A percentile compares a stretch with the other conserved stretches of the same genome.
These are phyloP conservation scores for Graphilbum ipis-grandicollis DNA, from an alignment of 2,329 filamentous ascomycete genomes.

Conservation along the genomic window DNA sequence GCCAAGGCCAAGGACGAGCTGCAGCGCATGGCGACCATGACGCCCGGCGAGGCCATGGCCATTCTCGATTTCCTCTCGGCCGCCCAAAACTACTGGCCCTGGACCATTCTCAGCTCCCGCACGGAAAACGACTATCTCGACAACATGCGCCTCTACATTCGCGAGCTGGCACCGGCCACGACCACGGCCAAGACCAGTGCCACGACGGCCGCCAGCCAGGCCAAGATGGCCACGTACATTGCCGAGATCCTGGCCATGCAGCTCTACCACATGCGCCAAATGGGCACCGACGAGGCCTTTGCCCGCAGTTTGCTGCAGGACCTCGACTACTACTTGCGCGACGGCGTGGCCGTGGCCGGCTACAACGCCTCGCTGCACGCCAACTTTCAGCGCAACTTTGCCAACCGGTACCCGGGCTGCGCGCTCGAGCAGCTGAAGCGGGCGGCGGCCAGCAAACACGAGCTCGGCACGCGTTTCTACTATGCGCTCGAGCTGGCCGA, in stretches of 20 bases:
- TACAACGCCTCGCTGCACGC: slow-evolving; percentile 80
- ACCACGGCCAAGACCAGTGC: slow-evolving; percentile 36
- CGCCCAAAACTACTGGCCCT: slow-evolving; percentile 89
- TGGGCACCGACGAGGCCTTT: slow-evolving; percentile 45
- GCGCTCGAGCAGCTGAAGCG: slow-evolving; percentile 66
- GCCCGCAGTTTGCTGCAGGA: slow-evolving; percentile 57
- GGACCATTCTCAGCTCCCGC: slow-evolving; percentile 69
- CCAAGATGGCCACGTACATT: slow-evolving; percentile 61
- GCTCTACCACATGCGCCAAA: slow-evolving; percentile 68
- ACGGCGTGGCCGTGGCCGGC: slow-evolving; percentile 59
- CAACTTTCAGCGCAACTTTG: slow-evolving; percentile 74
- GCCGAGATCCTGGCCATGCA: slow-evolving; percentile 85
- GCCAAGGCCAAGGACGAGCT: slow-evolving; percentile 56
- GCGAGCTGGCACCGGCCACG: slow-evolving; percentile 33
- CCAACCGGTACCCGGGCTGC: slow-evolving; percentile 56
- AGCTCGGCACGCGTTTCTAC: slow-evolving; percentile 63
- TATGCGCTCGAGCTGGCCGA: slow-evolving; percentile 67
- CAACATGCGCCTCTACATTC: slow-evolving; percentile 54
- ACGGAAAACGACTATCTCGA: slow-evolving; percentile 58
- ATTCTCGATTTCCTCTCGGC: slow-evolving; percentile 76
- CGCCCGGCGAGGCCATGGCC: slow-evolving; percentile 49
- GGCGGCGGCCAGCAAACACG: slow-evolving; percentile 37
- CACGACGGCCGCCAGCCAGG: slow-evolving; percentile 40
- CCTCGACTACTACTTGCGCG: slow-evolving; percentile 62
- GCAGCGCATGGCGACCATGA: slow-evolving; percentile 43